Evolutionary conservation across 192 early-diverging fungal genomes (phyloP), one percentile per base, ranked within the genome.

Genomic region (Rhizophagus prolifer): DNA sequence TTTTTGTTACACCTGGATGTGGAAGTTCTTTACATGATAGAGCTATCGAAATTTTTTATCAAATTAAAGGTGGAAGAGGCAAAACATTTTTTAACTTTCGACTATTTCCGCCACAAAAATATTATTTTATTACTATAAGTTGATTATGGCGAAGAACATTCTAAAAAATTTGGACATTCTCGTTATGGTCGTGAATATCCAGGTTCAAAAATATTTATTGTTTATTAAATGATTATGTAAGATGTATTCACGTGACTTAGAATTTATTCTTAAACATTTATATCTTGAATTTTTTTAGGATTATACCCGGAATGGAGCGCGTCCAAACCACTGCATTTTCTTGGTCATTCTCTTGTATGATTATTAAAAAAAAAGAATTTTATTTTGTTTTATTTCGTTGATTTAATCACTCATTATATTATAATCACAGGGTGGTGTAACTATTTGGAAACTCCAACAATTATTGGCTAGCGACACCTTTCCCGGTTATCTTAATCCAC

Each of bases 41-140:
- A 73, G 72, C 72, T 6, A 58, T 73, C 21, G 72, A 73, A 60
- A 61, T 73, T 38, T 73, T 73, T 61, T 73, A 73, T 61, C 72
- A 73, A 61, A 44, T 73, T 36, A 73, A 73, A 61, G 72, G 72
- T n/a, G 72, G 72, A 73, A 73, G 34, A 73, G 72, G 72, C 62
- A n/a, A n/a, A n/a, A n/a, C n/a, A 60, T 5, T 38, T 38, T 38
- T 9, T 5, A 38, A 38, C 31, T 2, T 38, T 38, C 38, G 38
- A n/a, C n/a, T n/a, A n/a, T 38, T 38, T 38, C 38, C 8, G 41
- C 41, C 41, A 13, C 5, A 23, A 38, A 38, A 7, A 54, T 13
- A 16, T 58, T 16, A 23, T 19, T 25, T 26, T 23, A n/a, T n/a
- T n/a, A n/a, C n/a, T n/a, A n/a, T n/a, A n/a, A 73, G 72, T 61